Conservation (phyloP, 495 filamentous ascomycete species). For the Rostrohypoxylon terebratum region DNA sequence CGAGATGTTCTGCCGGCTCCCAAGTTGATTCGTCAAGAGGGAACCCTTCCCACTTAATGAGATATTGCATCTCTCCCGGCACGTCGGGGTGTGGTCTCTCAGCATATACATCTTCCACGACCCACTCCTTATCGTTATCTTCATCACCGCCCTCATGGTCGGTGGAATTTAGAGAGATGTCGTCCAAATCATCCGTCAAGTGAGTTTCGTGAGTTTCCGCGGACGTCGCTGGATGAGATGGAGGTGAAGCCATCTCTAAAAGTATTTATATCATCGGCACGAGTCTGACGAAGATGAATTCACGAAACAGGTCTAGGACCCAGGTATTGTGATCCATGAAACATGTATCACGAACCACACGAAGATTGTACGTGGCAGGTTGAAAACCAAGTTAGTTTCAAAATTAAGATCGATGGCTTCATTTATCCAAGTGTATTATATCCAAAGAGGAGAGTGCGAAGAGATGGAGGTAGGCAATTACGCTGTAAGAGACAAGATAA, state of each 20-base stretch:
- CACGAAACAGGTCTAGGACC: neutral
- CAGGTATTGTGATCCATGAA: neutral
- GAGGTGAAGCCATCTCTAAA: conserved; percentile 28
- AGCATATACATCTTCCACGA: conserved; percentile 64
- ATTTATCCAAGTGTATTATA: no score
- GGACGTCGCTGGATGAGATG: conserved; percentile 1
- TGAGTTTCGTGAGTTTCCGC: neutral
- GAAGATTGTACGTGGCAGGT: neutral
- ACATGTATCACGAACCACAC: neutral
- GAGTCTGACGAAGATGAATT: neutral
- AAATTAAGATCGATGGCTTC: no score
- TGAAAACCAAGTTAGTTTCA: no score
- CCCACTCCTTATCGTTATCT: conserved; percentile 58
- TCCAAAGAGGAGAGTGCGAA: no score
- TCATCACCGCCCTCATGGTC: conserved; percentile 53
- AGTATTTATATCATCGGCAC: neutral
- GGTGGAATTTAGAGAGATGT: conserved; percentile 73
- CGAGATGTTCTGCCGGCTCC: conserved; percentile 70
- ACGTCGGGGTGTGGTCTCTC: conserved; percentile 54
- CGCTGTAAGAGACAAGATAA: no score
- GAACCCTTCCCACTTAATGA: conserved; percentile 78
- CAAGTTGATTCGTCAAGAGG: conserved; percentile 67
- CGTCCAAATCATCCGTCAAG: conserved; percentile 61
- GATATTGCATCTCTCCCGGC: conserved; percentile 61
- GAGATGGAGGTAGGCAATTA: no score